Evolutionary conservation across 2,329 filamentous ascomycete genomes (phyloP), one percentile per base, ranked within the genome.

Genomic region (Nakataea oryzae): DNA sequence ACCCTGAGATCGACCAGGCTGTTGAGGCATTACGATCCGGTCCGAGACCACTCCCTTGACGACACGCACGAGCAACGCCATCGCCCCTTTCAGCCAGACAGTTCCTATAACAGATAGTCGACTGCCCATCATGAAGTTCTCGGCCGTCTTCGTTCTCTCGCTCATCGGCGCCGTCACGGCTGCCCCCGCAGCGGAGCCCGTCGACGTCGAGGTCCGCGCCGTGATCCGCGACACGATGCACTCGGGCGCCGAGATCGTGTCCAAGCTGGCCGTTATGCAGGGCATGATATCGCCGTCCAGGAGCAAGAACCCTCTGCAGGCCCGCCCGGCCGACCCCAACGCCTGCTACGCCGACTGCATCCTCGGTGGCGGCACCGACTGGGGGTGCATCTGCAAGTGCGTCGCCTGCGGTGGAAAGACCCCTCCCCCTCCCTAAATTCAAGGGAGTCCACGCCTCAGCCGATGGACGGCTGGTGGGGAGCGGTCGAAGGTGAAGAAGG

Each of bases 331-430:
- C 27, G 61, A 62, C 58, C 61, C 61, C 27, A 54, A 58, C 28
- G 28, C 13, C 41, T 62, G 61, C 54, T 62, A 62, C 58, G 57
- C 57, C 26, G 47, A 62, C 29, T 62, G 61, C 61, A 47, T 60
- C 11, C 28, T 62, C 2, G 47, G n/a, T n/a, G 61, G 61, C 29
- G 61, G 61, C n/a, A 28, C 13, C 27, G 61, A 62, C 30, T 59
- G 57, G 61, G 29, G 60, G 57, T 62, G 61, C 47, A 59, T 62
- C 27, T 62, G 58, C 61, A 21, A 47, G 26, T 62, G 61, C 54
- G 61, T 62, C 32, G 28, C 32, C 24, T 61, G 60, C 27, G 59
- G 59, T 27, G 59, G 59, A 6, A 60, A 34, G 13, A 60, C 59
- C 2, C 47, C 59, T 29, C 27, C 59, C 7, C 47, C 47, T 14